A percentile compares a stretch with the other conserved stretches of the same genome.
phyloP scores from a whole-genome alignment of 345 rosid species.

The Reutealis trisperma region DNA sequence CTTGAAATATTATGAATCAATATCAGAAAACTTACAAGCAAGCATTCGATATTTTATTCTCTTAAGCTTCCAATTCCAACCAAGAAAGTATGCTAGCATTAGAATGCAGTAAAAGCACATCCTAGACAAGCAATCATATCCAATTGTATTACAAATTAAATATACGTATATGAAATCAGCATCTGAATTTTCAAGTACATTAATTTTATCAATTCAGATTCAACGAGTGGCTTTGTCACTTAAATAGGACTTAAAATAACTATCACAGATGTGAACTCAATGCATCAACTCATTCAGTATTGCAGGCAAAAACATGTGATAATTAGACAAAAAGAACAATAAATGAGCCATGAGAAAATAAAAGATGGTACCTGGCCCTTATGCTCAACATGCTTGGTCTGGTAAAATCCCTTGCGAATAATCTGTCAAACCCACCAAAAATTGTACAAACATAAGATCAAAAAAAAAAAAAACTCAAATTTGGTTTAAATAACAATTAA shows the following conservation, averaged over 20 bases:
- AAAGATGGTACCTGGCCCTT: constrained; percentile 66
- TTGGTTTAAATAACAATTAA: not conserved
- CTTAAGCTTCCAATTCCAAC: not conserved
- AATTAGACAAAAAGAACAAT: too few species aligned
- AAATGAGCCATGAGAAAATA: too few species aligned
- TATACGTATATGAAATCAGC: not conserved
- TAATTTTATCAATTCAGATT: too few species aligned
- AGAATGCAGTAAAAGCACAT: not conserved
- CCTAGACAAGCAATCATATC: not conserved
- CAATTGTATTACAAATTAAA: not conserved
- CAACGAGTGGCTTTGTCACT: not conserved
- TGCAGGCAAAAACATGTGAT: too few species aligned
- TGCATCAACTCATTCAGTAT: not conserved
- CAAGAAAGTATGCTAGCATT: not conserved
- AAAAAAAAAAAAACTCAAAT: not conserved
- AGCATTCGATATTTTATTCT: too few species aligned
- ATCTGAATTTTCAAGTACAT: not conserved
- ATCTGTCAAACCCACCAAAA: constrained; percentile 40
- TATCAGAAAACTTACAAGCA: not conserved
- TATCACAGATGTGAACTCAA: not conserved
- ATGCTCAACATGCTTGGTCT: constrained; percentile 89
- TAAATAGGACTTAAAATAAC: too few species aligned
- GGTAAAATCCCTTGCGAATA: constrained; percentile 76
- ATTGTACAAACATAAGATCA: not conserved
- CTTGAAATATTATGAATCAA: not conserved